Evolutionary conservation across 2,329 filamentous ascomycete genomes (phyloP).

Genomic region (Penicillium hesseltinei): DNA sequence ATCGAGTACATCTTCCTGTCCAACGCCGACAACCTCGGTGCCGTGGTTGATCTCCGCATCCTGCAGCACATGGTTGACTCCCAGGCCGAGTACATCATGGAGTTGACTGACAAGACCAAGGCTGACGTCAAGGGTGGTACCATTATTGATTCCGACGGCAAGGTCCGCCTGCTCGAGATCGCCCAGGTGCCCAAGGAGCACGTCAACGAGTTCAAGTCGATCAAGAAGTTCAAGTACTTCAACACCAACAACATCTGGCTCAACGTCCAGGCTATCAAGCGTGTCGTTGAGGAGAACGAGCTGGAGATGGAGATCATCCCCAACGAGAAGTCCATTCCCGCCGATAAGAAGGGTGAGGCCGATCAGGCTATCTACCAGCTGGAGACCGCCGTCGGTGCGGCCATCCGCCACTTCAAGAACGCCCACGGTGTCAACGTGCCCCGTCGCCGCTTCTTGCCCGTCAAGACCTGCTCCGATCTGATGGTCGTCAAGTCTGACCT

Average conservation of each 20-base stretch:
- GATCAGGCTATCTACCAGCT: constrained; percentile 97
- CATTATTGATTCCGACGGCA: constrained; percentile 99
- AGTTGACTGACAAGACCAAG: constrained; percentile 99
- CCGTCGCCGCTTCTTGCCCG: constrained; percentile 94
- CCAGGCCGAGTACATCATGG: constrained; percentile 98
- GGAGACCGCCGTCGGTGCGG: constrained; percentile 96
- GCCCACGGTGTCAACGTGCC: constrained; percentile 99
- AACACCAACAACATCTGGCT: constrained; percentile 99
- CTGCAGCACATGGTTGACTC: constrained; percentile 99
- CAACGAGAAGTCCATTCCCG: constrained; percentile 97
- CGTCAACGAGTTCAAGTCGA: constrained; percentile 99
- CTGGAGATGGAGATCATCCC: constrained; percentile 99
- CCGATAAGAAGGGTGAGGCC: constrained; percentile 99
- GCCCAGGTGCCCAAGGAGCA: constrained; percentile 99
- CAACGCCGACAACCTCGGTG: constrained; percentile 98
- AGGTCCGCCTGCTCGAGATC: constrained; percentile 94
- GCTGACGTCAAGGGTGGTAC: constrained; percentile 99
- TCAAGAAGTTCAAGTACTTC: constrained; percentile 99
- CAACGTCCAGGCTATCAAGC: constrained; percentile 96
- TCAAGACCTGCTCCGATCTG: constrained; percentile 99
- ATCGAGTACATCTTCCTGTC: constrained; percentile 98
- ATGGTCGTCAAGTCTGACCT: constrained; percentile 99
- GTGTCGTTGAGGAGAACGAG: constrained; percentile 96
- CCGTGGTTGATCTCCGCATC: constrained; percentile 95
- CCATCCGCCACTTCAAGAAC: constrained; percentile 98